Base-by-base conservation (phyloP, 306 rosid species). In the Citrullus mucosospermus region DNA sequence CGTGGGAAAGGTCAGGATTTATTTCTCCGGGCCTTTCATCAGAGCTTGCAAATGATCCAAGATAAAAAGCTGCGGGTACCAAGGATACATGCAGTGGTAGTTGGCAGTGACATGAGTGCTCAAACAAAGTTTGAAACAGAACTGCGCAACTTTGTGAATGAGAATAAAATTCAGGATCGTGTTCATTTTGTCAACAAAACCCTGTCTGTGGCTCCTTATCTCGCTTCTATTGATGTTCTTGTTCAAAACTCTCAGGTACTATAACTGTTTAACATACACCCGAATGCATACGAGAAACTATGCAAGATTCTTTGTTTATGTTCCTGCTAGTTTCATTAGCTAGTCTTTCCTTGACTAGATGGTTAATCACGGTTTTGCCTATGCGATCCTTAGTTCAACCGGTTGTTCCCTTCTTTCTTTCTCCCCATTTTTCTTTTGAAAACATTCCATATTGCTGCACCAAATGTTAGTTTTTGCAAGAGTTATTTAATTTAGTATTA, bases 221-320 rank as follows among this genome's bases (percentile, higher is more conserved):
- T 92, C 68, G 97, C 97, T 81, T 82, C 97, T 8, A 86, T 92
- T 76, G 99, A 95, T 82, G 97, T 91, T 87, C 97, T 92, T 83
- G 98, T 95, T 86, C 98, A 95, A 88, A 95, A 92, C 84, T 92
- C 97, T 69, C 97, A 95, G 99, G 99, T 95, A 83, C 14, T 79
- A 6, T 4, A 17, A 66, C 50, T 66, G 72, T 66, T 51, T 51
- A 76, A 38, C 51, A 41, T 78, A 16, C 50, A 1, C 50, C 46
- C 30, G 46, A 16, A 79, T 69, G 61, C 79, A 76, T 80, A 51
- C 30, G 28, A 46, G 73, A 82, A 81, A 61, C 70, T 22, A 14
- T 68, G 36, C 13, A 7, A 14, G 59, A 71, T 71, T 46, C 17
- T 71, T 77, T 59, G 16, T 77, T 13, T 77, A 39, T 11, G 56